Percentiles rank a stretch among this genome's conserved stretches.
Evolutionary conservation across 1,139 yeast species (phyloP).

Genomic region (Starmera stellimalicola): DNA sequence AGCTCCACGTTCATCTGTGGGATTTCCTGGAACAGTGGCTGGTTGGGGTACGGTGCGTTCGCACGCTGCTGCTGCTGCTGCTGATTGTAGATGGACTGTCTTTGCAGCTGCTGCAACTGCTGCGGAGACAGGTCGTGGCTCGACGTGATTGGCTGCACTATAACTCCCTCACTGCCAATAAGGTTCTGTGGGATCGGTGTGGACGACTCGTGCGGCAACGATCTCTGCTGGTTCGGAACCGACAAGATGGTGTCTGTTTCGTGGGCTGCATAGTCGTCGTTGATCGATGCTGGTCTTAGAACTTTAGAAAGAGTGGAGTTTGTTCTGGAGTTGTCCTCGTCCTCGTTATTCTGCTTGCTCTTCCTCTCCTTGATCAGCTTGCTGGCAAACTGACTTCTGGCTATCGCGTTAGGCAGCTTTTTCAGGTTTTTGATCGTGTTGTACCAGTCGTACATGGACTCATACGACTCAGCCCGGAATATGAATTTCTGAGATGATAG

Average conservation of each 20-base stretch:
- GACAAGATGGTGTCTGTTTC: slow-evolving; percentile 20
- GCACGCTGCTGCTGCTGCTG: slow-evolving; percentile 6
- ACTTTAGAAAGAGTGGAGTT: slow-evolving; percentile 13
- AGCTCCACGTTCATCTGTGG: slow-evolving; percentile 9
- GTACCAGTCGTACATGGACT: slow-evolving; percentile 77
- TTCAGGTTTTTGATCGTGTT: slow-evolving; percentile 64
- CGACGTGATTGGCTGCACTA: slow-evolving; percentile 10
- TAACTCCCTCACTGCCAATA: slow-evolving; percentile 16
- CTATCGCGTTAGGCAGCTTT: slow-evolving; percentile 43
- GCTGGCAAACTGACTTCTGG: slow-evolving; percentile 33
- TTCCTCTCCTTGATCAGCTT: slow-evolving; percentile 17
- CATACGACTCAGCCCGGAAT: slow-evolving; percentile 75
- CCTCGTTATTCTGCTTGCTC: slow-evolving; percentile 9
- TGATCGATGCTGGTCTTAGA: slow-evolving; percentile 9
- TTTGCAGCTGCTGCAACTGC: slow-evolving; percentile 7
- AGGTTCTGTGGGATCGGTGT: slow-evolving; percentile 14
- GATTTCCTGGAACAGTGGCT: slow-evolving; percentile 4
- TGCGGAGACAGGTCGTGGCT: slow-evolving; percentile 6
- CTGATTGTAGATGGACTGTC: slow-evolving; percentile 10
- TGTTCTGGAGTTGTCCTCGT: slow-evolving; percentile 10
- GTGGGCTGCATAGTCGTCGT: slow-evolving; percentile 15
- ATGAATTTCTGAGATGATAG: slow-evolving; percentile 87
- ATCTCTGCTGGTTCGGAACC: slow-evolving; percentile 15
- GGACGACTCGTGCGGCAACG: slow-evolving; percentile 11
- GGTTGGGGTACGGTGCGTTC: slow-evolving; percentile 8